phyloP scores from a whole-genome alignment of 495 filamentous ascomycete species.

The Talaromyces thailandensis region DNA sequence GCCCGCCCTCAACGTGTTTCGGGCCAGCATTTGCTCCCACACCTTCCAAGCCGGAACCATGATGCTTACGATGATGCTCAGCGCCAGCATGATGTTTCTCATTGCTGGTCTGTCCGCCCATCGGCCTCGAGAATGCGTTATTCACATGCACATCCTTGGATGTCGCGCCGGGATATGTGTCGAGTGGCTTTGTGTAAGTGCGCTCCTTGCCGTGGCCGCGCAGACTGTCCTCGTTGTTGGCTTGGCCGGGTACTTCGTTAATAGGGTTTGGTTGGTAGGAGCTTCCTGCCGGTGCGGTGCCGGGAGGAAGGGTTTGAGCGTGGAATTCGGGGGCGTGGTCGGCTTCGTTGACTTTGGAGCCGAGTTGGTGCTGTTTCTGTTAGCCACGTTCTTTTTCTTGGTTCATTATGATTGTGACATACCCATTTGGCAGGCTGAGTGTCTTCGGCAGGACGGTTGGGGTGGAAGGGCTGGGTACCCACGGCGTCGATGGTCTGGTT shows the following conservation, averaged over 20 bases:
- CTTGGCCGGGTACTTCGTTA: conserved; percentile 35
- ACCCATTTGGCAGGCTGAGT: background rate
- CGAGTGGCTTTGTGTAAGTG: conserved; percentile 35
- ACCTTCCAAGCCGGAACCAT: conserved; percentile 44
- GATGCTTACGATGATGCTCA: conserved; percentile 40
- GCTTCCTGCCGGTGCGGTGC: conserved; percentile 52
- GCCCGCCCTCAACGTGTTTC: conserved; percentile 1
- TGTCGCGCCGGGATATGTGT: conserved; percentile 55
- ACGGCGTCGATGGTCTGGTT: background rate
- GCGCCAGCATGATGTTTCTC: conserved; percentile 49
- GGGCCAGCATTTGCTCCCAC: conserved; percentile 33
- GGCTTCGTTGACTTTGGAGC: conserved; percentile 45
- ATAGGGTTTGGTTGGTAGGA: conserved; percentile 51
- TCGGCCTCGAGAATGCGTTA: conserved; percentile 50
- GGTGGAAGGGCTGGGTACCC: background rate
- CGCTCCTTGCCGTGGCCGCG: conserved; percentile 34
- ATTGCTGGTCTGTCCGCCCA: conserved; percentile 47
- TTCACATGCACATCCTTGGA: conserved; percentile 56
- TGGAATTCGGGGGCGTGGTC: conserved; percentile 57
- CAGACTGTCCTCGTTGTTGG: conserved; percentile 31
- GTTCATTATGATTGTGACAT: too few species aligned
- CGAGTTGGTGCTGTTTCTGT: conserved; percentile 51
- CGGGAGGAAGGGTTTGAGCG: conserved; percentile 49
- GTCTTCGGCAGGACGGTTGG: background rate
- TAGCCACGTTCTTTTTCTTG: too few species aligned